phyloP scores from a whole-genome alignment of 2,329 filamentous ascomycete species.

The Ploettnerulaceae sp. region DNA sequence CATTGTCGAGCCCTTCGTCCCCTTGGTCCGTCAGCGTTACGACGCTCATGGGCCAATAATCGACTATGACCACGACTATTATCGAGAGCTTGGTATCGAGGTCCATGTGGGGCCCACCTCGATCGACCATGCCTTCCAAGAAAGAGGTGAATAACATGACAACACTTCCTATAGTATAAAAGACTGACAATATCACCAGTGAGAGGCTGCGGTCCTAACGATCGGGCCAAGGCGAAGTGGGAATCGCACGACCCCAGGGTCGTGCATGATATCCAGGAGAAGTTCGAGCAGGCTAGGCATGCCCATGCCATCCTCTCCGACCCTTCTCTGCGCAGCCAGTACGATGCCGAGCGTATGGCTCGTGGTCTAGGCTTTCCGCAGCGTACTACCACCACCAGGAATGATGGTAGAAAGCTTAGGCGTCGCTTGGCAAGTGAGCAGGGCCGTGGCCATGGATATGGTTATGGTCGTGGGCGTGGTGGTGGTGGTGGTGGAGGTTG shows the following conservation, averaged over 20 bases:
- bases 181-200: not conserved
- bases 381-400: too few species aligned
- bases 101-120: not conserved
- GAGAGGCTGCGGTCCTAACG: not conserved
- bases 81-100: not conserved
- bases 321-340: not conserved
- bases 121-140: not conserved
- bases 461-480: not conserved
- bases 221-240: not conserved
- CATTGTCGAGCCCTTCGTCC: not conserved
- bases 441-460: not conserved
- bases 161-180: not conserved
- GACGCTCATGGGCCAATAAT: not conserved
- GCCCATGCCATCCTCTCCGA: constrained; percentile 1
- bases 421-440: too few species aligned
- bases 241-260: not conserved
- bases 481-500: not conserved
- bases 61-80: not conserved
- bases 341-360: constrained; percentile 1
- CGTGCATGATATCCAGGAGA: not conserved
- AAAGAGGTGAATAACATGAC: not conserved
- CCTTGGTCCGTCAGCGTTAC: not conserved
- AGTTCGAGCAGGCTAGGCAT: not conserved
- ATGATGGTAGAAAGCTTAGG: too few species aligned
- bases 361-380: not conserved